These are phyloP conservation scores for Penicillium sp. DNA, from an alignment of 2,329 filamentous ascomycete genomes.

Conservation along the genomic window DNA sequence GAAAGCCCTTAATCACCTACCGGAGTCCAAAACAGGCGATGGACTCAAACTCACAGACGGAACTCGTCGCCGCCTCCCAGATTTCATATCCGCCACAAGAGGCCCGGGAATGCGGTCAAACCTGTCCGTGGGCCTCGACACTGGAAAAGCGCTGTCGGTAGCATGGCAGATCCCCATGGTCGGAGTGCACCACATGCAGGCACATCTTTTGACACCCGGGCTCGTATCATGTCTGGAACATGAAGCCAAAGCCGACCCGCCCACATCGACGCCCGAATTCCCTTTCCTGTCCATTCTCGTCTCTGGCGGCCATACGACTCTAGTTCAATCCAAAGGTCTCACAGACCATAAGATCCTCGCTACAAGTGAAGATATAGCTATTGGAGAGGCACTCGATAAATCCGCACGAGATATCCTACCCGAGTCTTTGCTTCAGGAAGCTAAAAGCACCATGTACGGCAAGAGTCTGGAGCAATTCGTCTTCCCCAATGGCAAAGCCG, in stretches of 20 bases:
- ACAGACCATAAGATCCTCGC: constrained; percentile 72
- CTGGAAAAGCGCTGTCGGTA: constrained; percentile 80
- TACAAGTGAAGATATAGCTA: constrained; percentile 72
- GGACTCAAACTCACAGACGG: constrained; percentile 24
- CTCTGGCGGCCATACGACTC: constrained; percentile 87
- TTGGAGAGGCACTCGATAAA: constrained; percentile 90
- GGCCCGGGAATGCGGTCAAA: constrained; percentile 86
- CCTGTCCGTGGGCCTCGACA: constrained; percentile 73
- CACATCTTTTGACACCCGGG: constrained; percentile 84
- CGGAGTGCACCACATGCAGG: constrained; percentile 96
- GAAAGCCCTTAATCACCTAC: constrained; percentile 60
- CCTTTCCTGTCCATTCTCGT: constrained; percentile 87
- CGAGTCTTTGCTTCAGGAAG: constrained; percentile 50
- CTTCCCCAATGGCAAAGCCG: constrained; percentile 53
- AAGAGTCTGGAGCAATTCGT: constrained; percentile 75
- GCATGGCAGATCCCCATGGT: constrained; percentile 81
- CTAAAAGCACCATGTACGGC: constrained; percentile 73
- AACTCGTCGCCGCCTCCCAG: constrained; percentile 54
- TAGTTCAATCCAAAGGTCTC: constrained; percentile 70
- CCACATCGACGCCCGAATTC: constrained; percentile 55
- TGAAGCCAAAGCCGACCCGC: constrained; percentile 8
- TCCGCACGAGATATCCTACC: constrained; percentile 75
- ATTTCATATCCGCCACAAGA: constrained; percentile 85
- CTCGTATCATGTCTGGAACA: constrained; percentile 63
- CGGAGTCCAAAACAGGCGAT: constrained; percentile 29